These are phyloP conservation scores for Hypoxylon sp. DNA, from an alignment of 2,329 filamentous ascomycete genomes.

Conservation along the genomic window DNA sequence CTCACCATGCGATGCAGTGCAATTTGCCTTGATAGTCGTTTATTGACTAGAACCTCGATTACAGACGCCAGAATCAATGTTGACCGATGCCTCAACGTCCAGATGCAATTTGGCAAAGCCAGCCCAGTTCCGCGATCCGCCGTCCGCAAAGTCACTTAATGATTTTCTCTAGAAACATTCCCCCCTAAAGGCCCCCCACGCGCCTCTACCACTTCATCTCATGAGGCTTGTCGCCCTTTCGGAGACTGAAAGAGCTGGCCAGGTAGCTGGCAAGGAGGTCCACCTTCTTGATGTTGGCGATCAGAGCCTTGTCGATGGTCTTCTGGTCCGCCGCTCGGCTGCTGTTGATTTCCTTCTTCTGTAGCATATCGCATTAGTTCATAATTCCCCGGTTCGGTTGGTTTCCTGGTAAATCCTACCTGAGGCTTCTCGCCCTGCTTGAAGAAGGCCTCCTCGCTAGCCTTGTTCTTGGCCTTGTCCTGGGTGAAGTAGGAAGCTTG, in stretches of 20 bases:
- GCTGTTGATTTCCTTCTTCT: slow-evolving; percentile 98
- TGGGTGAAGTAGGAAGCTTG: slow-evolving; percentile 93
- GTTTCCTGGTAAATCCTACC: slow-evolving; percentile 69
- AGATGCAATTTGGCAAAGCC: slow-evolving; percentile 74
- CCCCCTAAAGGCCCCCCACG: slow-evolving; percentile 26
- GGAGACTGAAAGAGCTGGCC: slow-evolving; percentile 94
- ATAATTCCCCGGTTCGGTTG: slow-evolving; percentile 3
- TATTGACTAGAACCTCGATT: slow-evolving; percentile 73
- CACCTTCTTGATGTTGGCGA: slow-evolving; percentile 98
- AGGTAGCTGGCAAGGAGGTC: slow-evolving; percentile 95
- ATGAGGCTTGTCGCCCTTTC: slow-evolving; percentile 99
- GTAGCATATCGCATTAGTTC: slow-evolving; percentile 57
- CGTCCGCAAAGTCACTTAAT: slow-evolving; percentile 59
- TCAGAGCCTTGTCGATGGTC: slow-evolving; percentile 95
- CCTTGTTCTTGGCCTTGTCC: slow-evolving; percentile 96
- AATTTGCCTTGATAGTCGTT: slow-evolving; percentile 60
- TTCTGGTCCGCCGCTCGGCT: slow-evolving; percentile 97
- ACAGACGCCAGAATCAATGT: slow-evolving; percentile 73
- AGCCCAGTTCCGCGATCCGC: slow-evolving; percentile 63
- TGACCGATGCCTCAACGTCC: slow-evolving; percentile 74
- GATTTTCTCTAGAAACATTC: slow-evolving; percentile 47
- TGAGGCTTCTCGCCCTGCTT: slow-evolving; percentile 98
- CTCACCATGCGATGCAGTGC: slow-evolving; percentile 18
- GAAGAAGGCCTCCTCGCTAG: slow-evolving; percentile 98
- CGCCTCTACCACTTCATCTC: slow-evolving; percentile 96